A percentile compares a stretch with the other conserved stretches of the same genome.
Conservation (phyloP, 1,284 basidiomycete species). For the Leccinum griseonigrum region DNA sequence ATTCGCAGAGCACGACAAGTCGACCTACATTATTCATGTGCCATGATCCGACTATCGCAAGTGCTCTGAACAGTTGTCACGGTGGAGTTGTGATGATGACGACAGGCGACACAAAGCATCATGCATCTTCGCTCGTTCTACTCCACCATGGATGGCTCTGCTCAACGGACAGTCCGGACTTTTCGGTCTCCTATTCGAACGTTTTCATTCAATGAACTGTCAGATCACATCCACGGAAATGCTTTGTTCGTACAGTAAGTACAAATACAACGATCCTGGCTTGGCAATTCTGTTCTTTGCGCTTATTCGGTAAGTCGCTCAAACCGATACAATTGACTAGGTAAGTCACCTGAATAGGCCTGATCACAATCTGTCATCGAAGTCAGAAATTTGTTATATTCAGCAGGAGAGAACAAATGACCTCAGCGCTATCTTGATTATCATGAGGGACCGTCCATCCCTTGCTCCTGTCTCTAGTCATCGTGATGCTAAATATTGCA, state of each 20-base stretch:
- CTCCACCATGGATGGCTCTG: too few species aligned
- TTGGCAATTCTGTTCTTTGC: not conserved
- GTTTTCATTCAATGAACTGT: too few species aligned
- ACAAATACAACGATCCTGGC: not conserved
- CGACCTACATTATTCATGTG: slow-evolving; percentile 14
- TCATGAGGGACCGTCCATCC: not conserved
- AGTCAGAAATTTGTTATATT: not conserved
- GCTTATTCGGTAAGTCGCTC: not conserved
- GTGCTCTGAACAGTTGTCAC: too few species aligned
- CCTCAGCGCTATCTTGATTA: not conserved
- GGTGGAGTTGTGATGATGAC: too few species aligned
- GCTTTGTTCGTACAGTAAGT: not conserved
- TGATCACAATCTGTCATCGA: not conserved
- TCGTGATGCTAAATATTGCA: not conserved
- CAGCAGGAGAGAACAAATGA: not conserved
- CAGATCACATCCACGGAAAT: not conserved
- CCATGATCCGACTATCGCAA: too few species aligned
- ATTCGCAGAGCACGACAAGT: slow-evolving; percentile 25
- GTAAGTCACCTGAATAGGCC: not conserved
- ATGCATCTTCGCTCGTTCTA: too few species aligned
- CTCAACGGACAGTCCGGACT: too few species aligned
- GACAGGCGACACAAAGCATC: too few species aligned
- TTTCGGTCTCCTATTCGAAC: too few species aligned
- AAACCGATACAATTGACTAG: too few species aligned
- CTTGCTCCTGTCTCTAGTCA: not conserved